Percentiles rank a stretch among this genome's conserved stretches.
Conservation (phyloP, 164 flowering plant species). For the Sextonia rubra region DNA sequence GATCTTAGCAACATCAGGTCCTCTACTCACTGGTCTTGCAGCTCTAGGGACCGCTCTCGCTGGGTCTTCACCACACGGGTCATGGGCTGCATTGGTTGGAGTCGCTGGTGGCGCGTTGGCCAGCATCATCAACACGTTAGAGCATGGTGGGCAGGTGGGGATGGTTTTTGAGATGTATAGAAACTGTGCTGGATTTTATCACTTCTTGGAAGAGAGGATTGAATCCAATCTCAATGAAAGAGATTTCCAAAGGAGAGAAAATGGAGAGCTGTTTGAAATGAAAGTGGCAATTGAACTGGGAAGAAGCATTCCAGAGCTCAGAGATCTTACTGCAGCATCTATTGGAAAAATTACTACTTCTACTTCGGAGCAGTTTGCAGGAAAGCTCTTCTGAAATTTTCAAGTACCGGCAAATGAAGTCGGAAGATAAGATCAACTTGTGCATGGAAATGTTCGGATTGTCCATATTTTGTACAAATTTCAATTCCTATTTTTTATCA, state of each 20-base stretch:
- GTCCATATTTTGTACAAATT: not conserved
- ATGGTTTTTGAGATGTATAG: constrained; percentile 57
- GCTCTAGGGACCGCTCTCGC: constrained; percentile 38
- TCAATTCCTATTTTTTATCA: not conserved
- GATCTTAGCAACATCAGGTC: constrained; percentile 42
- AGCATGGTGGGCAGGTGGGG: constrained; percentile 64
- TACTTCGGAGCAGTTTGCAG: constrained; percentile 32
- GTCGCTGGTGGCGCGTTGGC: constrained; percentile 45
- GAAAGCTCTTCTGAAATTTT: constrained; percentile 38
- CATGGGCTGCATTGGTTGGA: constrained; percentile 21
- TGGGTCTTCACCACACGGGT: constrained; percentile 21
- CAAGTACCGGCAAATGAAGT: not conserved
- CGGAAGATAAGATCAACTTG: not conserved
- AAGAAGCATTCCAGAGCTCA: constrained; percentile 38
- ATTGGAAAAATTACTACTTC: constrained; percentile 1
- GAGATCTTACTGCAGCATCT: constrained; percentile 18
- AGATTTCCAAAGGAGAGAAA: constrained; percentile 28
- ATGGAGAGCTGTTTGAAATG: constrained; percentile 50
- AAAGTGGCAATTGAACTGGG: constrained; percentile 46
- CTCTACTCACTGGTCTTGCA: constrained; percentile 44
- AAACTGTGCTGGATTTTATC: constrained; percentile 34
- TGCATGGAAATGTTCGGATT: not conserved
- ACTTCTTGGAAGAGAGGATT: constrained; percentile 30
- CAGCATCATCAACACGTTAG: constrained; percentile 36
- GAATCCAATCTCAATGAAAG: constrained; percentile 19